Percentiles rank a stretch among this genome's conserved stretches.
Evolutionary conservation across 371 early-diverging fungal species (phyloP).

Genomic region (Aphelidium insulamus): DNA sequence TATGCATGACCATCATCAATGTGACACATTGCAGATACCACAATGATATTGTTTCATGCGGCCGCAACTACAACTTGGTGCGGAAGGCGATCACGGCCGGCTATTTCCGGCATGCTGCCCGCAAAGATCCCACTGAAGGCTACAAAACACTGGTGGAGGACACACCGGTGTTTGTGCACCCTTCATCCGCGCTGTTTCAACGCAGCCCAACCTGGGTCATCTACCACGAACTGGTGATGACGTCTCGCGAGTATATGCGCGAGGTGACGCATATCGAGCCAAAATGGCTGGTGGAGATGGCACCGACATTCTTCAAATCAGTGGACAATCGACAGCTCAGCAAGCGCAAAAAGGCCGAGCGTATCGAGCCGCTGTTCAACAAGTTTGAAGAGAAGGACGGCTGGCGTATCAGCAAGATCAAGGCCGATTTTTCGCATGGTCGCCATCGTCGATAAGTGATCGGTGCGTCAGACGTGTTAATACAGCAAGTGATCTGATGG

Average conservation of each 20-base stretch:
- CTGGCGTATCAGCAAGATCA: conserved; percentile 61
- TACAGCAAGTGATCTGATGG: no score
- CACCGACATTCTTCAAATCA: conserved; percentile 84
- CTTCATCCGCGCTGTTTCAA: conserved; percentile 79
- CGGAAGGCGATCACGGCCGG: conserved; percentile 74
- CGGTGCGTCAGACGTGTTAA: no score
- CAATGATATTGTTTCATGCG: conserved; percentile 82
- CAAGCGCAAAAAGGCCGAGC: conserved; percentile 79
- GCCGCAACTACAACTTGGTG: conserved; percentile 70
- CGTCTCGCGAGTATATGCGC: conserved; percentile 94
- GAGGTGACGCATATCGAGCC: conserved; percentile 88
- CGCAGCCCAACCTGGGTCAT: conserved; percentile 94
- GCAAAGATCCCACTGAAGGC: conserved; percentile 90
- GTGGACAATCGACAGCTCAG: conserved; percentile 79
- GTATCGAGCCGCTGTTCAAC: conserved; percentile 76
- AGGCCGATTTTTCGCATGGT: no score
- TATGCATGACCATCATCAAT: background rate
- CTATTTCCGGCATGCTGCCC: conserved; percentile 86
- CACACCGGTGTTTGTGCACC: conserved; percentile 91
- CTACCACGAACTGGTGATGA: conserved; percentile 91
- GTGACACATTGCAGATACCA: no score
- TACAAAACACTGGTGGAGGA: conserved; percentile 92
- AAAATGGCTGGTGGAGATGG: conserved; percentile 90
- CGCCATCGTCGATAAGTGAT: no score
- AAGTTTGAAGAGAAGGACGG: conserved; percentile 72